phyloP scores from a whole-genome alignment of 495 filamentous ascomycete genomes.

The Podospora conica region DNA sequence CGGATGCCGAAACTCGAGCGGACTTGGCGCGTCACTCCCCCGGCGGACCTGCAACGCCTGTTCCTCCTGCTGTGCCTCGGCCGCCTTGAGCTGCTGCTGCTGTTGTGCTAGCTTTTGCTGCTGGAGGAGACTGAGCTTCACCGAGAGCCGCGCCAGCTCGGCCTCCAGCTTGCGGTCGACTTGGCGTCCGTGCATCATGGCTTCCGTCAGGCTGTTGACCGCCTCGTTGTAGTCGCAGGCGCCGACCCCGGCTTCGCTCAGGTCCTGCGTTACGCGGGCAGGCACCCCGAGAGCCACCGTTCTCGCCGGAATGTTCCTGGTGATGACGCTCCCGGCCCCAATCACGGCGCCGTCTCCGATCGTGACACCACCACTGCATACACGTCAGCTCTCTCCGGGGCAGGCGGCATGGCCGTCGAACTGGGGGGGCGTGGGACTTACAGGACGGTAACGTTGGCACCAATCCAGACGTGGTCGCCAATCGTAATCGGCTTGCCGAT shows the following conservation, averaged over 20 bases:
- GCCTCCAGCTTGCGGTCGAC: conserved; percentile 9
- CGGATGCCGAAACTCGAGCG: background rate
- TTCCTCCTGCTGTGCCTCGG: background rate
- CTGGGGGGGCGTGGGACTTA: conserved; percentile 11
- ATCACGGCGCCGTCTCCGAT: conserved; percentile 33
- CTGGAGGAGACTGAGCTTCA: background rate
- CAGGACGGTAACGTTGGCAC: conserved; percentile 52
- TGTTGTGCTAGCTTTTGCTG: conserved; percentile 1
- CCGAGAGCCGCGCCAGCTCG: conserved; percentile 3
- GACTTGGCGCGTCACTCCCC: background rate
- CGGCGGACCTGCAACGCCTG: background rate
- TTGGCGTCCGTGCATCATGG: conserved; percentile 8
- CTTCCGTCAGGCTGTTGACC: conserved; percentile 14
- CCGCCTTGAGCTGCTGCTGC: conserved; percentile 1
- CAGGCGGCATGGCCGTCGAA: background rate
- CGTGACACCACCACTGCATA: conserved; percentile 25
- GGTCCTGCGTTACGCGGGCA: conserved; percentile 15
- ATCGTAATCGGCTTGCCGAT: conserved; percentile 31
- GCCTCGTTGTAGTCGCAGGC: background rate
- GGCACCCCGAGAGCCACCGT: conserved; percentile 23
- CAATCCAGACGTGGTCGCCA: conserved; percentile 39
- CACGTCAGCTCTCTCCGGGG: background rate
- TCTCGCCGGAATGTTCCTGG: conserved; percentile 21
- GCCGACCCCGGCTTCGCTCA: conserved; percentile 1
- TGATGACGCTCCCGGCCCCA: conserved; percentile 29